Evolutionary conservation across 2,329 filamentous ascomycete species (phyloP).

Genomic region (Epichloe gansuensis): DNA sequence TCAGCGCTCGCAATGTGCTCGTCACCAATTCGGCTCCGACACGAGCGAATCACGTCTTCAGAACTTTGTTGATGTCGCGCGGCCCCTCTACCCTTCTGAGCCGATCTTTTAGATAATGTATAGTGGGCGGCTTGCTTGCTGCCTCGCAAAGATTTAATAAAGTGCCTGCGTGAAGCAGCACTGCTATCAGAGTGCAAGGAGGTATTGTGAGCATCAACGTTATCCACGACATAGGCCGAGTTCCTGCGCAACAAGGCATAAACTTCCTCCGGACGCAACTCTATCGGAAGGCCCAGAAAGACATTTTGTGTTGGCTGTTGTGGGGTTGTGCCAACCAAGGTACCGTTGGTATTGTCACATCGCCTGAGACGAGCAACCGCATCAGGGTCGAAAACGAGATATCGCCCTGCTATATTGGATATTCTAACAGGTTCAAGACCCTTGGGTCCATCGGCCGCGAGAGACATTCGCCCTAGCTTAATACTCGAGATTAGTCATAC

Average conservation of each 20-base stretch:
- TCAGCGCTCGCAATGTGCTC: not conserved
- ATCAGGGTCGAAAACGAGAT: conserved; percentile 80
- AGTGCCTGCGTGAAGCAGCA: conserved; percentile 44
- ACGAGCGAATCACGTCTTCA: not conserved
- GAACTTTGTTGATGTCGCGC: conserved; percentile 7
- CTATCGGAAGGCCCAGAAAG: conserved; percentile 76
- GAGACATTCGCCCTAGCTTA: not conserved
- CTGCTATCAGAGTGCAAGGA: conserved; percentile 44
- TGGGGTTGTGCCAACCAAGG: conserved; percentile 75
- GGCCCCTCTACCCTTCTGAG: conserved; percentile 19
- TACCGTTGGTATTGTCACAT: conserved; percentile 71
- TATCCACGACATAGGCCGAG: conserved; percentile 70
- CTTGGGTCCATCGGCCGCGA: not conserved
- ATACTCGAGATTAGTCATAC: not conserved
- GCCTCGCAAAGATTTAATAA: conserved; percentile 43
- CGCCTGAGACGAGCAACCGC: conserved; percentile 67
- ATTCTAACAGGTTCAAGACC: conserved; percentile 52
- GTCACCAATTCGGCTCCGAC: not conserved
- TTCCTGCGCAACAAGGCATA: conserved; percentile 65
- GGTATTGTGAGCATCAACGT: conserved; percentile 54
- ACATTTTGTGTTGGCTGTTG: conserved; percentile 92
- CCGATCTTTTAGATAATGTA: conserved; percentile 26
- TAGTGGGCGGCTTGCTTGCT: conserved; percentile 29
- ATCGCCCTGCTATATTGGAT: conserved; percentile 65
- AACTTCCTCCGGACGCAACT: conserved; percentile 85